Evolutionary conservation across 108 stramenopile species (phyloP).

Genomic region (Pseudonitzschia delicatissima): DNA sequence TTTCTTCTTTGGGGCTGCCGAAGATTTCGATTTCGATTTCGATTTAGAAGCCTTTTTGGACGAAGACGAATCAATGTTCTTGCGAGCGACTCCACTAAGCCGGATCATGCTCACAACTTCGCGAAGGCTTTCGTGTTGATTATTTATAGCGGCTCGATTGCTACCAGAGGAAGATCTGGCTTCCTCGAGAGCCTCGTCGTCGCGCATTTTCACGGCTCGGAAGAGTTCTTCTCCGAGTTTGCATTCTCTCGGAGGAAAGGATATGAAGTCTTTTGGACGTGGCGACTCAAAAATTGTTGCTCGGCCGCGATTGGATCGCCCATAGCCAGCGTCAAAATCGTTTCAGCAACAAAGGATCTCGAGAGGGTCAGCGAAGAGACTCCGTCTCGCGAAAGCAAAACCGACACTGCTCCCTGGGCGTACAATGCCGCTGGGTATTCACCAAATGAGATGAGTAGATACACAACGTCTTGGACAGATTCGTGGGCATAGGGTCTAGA

Average conservation of each 20-base stretch:
- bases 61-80: background rate
- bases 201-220: slow-evolving; percentile 67
- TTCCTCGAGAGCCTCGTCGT: slow-evolving; percentile 71
- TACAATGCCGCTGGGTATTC: slow-evolving; percentile 81
- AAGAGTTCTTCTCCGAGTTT: slow-evolving; percentile 88
- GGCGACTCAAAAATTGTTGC: slow-evolving; percentile 72
- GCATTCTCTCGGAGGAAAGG: slow-evolving; percentile 75
- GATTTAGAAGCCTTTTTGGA: background rate
- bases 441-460: slow-evolving; percentile 42
- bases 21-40: background rate
- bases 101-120: slow-evolving; percentile 54
- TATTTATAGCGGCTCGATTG: slow-evolving; percentile 68
- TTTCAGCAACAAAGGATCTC: slow-evolving; percentile 62
- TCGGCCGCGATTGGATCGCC: slow-evolving; percentile 83
- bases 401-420: slow-evolving; percentile 69
- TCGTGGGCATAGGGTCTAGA: slow-evolving; percentile 73
- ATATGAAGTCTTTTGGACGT: slow-evolving; percentile 78
- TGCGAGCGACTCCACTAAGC: slow-evolving; percentile 65
- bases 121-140: slow-evolving; percentile 57
- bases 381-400: slow-evolving; percentile 62
- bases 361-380: slow-evolving; percentile 68
- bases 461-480: slow-evolving; percentile 50
- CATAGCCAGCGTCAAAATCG: slow-evolving; percentile 71
- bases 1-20: slow-evolving; percentile 8
- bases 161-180: slow-evolving; percentile 49